phyloP scores from a whole-genome alignment of 2,329 filamentous ascomycete species.

The Colletotrichum eremochloae region DNA sequence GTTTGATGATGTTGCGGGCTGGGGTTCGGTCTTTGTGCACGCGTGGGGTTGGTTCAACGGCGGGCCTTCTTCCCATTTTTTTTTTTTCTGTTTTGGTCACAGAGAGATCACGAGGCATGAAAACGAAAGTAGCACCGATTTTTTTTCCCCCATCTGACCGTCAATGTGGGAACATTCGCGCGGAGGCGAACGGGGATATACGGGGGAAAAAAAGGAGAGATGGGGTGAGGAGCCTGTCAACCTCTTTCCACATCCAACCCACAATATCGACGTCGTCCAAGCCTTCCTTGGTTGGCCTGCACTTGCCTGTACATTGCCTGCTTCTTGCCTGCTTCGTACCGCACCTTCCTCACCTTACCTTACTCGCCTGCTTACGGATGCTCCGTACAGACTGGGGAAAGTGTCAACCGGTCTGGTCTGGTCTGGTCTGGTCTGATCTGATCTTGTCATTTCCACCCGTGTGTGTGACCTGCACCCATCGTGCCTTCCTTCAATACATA shows the following conservation, averaged over 20 bases:
- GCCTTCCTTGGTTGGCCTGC: neutral
- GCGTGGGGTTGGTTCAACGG: neutral
- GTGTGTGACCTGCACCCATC: neutral
- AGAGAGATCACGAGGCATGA: constrained; percentile 38
- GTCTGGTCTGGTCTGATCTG: neutral
- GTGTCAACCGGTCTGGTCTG: neutral
- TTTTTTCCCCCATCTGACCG: constrained; percentile 10
- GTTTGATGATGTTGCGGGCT: constrained; percentile 23
- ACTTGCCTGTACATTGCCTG: too few relatives aligned
- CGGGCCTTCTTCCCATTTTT: neutral
- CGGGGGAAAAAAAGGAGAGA: constrained; percentile 20
- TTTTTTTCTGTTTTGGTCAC: constrained; percentile 11
- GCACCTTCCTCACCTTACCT: too few relatives aligned
- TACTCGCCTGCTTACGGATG: too few relatives aligned
- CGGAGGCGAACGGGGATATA: constrained; percentile 40
- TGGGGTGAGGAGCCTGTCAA: constrained; percentile 10
- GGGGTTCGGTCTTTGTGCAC: constrained; percentile 1
- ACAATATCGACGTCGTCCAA: neutral
- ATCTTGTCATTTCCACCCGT: neutral
- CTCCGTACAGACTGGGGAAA: neutral
- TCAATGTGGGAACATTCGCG: constrained; percentile 25
- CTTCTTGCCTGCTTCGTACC: neutral
- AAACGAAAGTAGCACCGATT: constrained; percentile 22
- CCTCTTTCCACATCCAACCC: constrained; percentile 6
- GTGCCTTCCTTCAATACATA: constrained; percentile 7